Evolutionary conservation across 1,139 yeast genomes (phyloP), one percentile per base, ranked within the genome.

Genomic region (Suhomyces maxii): DNA sequence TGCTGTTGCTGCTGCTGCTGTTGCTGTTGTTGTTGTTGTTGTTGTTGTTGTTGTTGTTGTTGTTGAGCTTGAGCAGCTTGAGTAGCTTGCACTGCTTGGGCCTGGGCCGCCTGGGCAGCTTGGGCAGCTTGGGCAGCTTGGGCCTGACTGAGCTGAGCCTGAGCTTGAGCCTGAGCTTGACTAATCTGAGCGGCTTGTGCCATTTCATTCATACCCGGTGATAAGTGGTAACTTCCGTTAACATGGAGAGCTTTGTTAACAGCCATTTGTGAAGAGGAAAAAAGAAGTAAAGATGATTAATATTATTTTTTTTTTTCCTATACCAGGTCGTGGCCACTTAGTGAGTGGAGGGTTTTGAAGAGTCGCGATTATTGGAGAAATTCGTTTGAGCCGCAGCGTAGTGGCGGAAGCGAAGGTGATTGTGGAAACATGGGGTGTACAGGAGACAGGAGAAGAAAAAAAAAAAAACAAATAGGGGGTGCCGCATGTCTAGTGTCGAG

Each of bases 151-250:
- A 18, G 18, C 3, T 4, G 3, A 18, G 4, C 4, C 39, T 37
- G 37, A 44, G 47, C 47, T 37, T 38, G 41, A 42, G 43, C 43
- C 12, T 38, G 45, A 8, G 46, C 46, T 34, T 36, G 42, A 37
- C 39, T 38, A 42, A 41, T 48, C 34, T 39, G 41, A 37, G 46
- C 46, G 25, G 41, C 53, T 50, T 52, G 68, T 40, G 60, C 68
- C 47, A 46, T 43, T 39, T 46, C 49, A 38, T 39, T 46, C 45
- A 46, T 42, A 18, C 38, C 46, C 26, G 46, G 46, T 28, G 46
- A 40, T 13, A 46, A 39, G 34, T 46, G 49, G 41, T 46, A 46
- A 37, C 38, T 39, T 35, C 49, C 49, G 46, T 46, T 46, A 34
- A 43, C 45, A 43, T 42, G 49, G 40, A 42, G 58, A 26, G 51